phyloP scores from a whole-genome alignment of 208 protist species.

The Trichomonas vaginalis region DNA sequence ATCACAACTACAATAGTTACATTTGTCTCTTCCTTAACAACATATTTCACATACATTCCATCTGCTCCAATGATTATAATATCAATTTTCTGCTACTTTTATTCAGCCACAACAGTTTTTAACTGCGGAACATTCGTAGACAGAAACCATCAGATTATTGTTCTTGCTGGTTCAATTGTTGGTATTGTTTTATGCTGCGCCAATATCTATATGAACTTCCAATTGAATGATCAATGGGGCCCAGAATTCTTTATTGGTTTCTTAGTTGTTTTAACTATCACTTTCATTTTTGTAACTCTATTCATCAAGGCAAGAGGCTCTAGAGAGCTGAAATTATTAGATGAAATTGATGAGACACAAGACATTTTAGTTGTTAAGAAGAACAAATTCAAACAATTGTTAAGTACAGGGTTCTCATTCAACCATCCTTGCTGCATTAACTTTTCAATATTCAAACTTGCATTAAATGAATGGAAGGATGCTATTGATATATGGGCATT shows the following conservation, averaged over 20 bases:
- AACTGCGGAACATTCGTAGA: neutral
- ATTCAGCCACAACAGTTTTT: neutral
- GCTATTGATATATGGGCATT: neutral
- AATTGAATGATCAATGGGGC: neutral
- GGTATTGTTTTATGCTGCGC: neutral
- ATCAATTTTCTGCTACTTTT: neutral
- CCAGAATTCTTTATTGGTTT: neutral
- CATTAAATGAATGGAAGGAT: neutral
- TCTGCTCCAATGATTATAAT: neutral
- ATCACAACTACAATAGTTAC: neutral
- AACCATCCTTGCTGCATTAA: neutral
- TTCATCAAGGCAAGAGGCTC: neutral
- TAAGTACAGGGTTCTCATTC: neutral
- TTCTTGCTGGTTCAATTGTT: neutral
- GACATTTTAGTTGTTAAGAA: neutral
- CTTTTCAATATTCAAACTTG: neutral
- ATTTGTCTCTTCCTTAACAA: neutral
- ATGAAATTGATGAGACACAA: neutral
- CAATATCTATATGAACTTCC: neutral
- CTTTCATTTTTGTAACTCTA: neutral
- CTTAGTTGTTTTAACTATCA: neutral
- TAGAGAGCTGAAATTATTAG: neutral
- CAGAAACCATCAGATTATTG: neutral
- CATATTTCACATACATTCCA: neutral
- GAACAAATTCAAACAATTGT: neutral